Conservation (phyloP, 2,329 filamentous ascomycete species). For the Ophiostoma himal-ulmi region DNA sequence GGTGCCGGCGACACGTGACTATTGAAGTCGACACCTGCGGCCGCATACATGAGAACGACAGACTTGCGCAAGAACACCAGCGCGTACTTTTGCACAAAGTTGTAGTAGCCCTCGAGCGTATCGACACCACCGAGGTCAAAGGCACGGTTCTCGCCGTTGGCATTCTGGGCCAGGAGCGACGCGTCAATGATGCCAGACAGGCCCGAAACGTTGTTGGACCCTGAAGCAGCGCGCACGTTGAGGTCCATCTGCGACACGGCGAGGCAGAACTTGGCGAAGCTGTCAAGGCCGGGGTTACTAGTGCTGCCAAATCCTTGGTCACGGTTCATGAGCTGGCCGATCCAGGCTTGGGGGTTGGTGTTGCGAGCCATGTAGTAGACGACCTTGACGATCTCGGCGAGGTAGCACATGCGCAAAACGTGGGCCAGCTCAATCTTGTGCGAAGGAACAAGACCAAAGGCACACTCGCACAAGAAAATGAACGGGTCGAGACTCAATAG, state of each 20-base stretch:
- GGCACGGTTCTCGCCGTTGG: conserved; percentile 39
- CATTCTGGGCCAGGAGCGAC: conserved; percentile 31
- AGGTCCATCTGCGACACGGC: conserved; percentile 43
- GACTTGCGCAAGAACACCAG: conserved; percentile 85
- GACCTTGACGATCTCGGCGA: conserved; percentile 85
- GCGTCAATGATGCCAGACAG: conserved; percentile 28
- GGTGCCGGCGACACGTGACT: conserved; percentile 57
- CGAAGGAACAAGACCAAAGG: conserved; percentile 62
- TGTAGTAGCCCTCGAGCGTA: conserved; percentile 49
- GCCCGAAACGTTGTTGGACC: neutral
- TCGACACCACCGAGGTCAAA: conserved; percentile 53
- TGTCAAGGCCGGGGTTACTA: conserved; percentile 44
- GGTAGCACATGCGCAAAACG: conserved; percentile 76
- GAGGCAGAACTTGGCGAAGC: conserved; percentile 52
- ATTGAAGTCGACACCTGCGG: conserved; percentile 83
- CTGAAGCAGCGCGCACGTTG: conserved; percentile 31
- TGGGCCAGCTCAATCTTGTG: conserved; percentile 70
- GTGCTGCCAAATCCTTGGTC: conserved; percentile 32
- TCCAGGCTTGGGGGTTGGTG: conserved; percentile 46
- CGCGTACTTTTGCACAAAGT: conserved; percentile 71
- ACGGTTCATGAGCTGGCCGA: conserved; percentile 41
- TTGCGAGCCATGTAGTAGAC: conserved; percentile 55
- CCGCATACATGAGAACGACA: conserved; percentile 76
- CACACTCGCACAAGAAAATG: conserved; percentile 73
- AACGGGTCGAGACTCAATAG: conserved; percentile 67